Conservation (phyloP, 306 rosid species). For the Rosa multiflora region DNA sequence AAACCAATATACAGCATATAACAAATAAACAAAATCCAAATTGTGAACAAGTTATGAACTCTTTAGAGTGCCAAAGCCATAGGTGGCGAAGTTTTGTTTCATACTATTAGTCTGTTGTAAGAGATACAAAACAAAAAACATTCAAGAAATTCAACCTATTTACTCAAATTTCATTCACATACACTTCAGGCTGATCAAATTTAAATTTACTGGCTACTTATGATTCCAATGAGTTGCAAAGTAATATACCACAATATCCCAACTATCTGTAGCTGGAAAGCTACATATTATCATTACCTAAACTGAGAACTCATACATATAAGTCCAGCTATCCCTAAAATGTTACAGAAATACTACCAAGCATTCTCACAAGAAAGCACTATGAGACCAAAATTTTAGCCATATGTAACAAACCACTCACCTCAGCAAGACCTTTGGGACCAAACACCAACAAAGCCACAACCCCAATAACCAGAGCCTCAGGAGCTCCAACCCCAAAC, state of each 20-base stretch:
- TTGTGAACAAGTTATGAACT: neutral
- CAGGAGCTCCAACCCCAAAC: conserved; percentile 99
- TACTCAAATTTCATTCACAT: neutral
- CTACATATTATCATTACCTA: neutral
- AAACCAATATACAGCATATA: neutral
- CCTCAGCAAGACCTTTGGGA: conserved; percentile 99
- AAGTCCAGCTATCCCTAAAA: neutral
- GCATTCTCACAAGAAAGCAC: neutral
- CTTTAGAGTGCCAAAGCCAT: neutral
- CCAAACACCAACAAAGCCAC: conserved; percentile 98
- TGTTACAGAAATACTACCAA: neutral
- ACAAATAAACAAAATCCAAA: neutral
- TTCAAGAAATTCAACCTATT: neutral
- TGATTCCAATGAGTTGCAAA: neutral
- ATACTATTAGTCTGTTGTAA: neutral
- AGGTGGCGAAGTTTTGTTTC: neutral
- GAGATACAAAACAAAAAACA: neutral
- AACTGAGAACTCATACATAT: neutral
- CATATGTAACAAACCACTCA: conserved; percentile 35
- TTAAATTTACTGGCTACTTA: neutral
- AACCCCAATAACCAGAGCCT: conserved; percentile 96
- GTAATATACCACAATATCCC: neutral
- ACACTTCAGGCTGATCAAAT: neutral
- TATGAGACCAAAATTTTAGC: neutral
- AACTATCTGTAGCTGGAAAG: neutral